phyloP scores from a whole-genome alignment of 345 rosid genomes.

The Boechera retrofracta region DNA sequence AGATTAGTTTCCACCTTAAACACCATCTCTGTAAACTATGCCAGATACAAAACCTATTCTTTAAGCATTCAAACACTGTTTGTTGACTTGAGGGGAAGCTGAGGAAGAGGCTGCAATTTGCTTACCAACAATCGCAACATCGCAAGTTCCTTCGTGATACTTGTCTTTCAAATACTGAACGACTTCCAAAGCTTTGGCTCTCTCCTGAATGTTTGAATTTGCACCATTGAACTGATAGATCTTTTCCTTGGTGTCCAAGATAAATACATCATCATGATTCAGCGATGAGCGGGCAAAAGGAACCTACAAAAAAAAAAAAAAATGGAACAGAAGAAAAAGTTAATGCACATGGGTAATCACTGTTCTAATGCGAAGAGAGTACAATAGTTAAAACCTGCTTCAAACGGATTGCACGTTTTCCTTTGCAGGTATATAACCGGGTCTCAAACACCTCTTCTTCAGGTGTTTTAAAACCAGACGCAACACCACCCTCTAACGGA shows the following conservation, averaged over 20 bases:
- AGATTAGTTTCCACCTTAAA: constrained; percentile 33
- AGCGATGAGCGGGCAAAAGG: constrained; percentile 90
- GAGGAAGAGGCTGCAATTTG: constrained; percentile 2
- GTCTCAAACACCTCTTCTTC: constrained; percentile 94
- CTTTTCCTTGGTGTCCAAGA: constrained; percentile 80
- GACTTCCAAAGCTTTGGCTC: constrained; percentile 97
- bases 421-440: constrained; percentile 82
- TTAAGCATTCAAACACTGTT: background rate
- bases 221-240: constrained; percentile 98
- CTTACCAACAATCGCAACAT: constrained; percentile 91
- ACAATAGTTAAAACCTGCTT: constrained; percentile 77
- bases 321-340: constrained; percentile 25
- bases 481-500: constrained; percentile 97
- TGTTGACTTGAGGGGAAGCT: constrained; percentile 5
- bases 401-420: constrained; percentile 86
- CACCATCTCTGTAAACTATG: constrained; percentile 24
- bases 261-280: constrained; percentile 98
- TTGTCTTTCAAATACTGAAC: constrained; percentile 89
- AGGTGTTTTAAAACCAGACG: constrained; percentile 84
- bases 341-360: constrained; percentile 4
- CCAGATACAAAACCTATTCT: constrained; percentile 20
- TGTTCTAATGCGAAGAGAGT: constrained; percentile 25
- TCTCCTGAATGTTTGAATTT: constrained; percentile 96
- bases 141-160: constrained; percentile 79
- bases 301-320: constrained; percentile 56